Evolutionary conservation across 2,329 filamentous ascomycete genomes (phyloP).

Genomic region (Fusarium brachygibbosum): DNA sequence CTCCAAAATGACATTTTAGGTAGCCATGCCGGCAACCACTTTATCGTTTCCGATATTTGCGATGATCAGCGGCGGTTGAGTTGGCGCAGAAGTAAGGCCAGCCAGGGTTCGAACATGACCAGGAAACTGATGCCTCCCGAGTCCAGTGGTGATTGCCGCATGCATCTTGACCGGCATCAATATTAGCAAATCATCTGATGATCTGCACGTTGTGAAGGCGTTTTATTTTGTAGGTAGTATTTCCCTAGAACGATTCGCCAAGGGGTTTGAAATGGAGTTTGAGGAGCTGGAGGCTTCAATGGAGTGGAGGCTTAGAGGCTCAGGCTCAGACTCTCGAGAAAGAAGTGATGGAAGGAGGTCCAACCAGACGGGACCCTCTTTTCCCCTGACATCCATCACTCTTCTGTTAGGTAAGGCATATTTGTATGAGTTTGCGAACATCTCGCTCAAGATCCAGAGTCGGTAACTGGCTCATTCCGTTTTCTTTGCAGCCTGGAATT

Average conservation of each 20-base stretch:
- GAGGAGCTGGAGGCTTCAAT: constrained; percentile 1
- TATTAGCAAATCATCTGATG: background rate
- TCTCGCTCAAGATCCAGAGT: background rate
- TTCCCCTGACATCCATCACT: background rate
- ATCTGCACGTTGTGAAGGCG: constrained; percentile 6
- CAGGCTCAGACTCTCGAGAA: no score
- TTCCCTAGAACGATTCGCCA: constrained; percentile 12
- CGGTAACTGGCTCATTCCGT: constrained; percentile 4
- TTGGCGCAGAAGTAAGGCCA: constrained; percentile 40
- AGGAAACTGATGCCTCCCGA: background rate
- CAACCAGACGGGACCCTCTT: background rate
- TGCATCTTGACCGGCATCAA: background rate
- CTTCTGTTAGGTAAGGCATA: background rate
- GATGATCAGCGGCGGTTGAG: constrained; percentile 35
- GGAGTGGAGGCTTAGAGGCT: no score
- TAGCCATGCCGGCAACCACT: constrained; percentile 36
- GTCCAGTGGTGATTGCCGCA: background rate
- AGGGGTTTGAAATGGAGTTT: constrained; percentile 9
- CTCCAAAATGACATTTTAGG: constrained; percentile 41
- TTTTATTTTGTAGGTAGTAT: constrained; percentile 1
- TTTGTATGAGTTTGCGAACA: background rate
- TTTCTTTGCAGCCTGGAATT: background rate
- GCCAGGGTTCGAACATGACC: constrained; percentile 28
- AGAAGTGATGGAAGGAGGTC: constrained; percentile 2
- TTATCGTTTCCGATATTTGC: constrained; percentile 43